Evolutionary conservation across 345 rosid species (phyloP).

Genomic region (Eucalyptus marginata): DNA sequence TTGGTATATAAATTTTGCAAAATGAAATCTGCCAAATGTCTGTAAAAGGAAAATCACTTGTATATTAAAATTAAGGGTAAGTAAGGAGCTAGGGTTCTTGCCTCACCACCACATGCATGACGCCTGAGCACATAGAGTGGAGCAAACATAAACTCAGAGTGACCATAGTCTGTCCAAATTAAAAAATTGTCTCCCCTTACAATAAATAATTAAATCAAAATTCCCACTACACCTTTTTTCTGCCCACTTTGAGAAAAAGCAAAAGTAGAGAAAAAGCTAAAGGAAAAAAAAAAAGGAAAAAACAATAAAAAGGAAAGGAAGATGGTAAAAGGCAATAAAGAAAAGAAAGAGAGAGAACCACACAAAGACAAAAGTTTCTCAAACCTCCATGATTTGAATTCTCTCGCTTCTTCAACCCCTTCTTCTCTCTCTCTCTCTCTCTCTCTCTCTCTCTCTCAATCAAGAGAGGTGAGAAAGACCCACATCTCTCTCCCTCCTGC

Average conservation of each 20-base stretch:
- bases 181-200: not conserved
- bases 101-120: not conserved
- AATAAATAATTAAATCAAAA: constrained; percentile 25
- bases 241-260: constrained; percentile 85
- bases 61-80: not conserved
- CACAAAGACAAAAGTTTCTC: constrained; percentile 25
- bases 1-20: not conserved
- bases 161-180: not conserved
- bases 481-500: constrained; percentile 9
- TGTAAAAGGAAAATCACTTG: not conserved
- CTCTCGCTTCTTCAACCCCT: not conserved
- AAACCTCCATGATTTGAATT: constrained; percentile 46
- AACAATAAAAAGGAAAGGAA: not conserved
- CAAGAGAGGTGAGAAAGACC: constrained; percentile 7
- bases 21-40: not conserved
- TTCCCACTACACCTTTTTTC: constrained; percentile 40
- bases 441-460: constrained; percentile 11
- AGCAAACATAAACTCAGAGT: not conserved
- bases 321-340: constrained; percentile 16
- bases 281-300: not conserved
- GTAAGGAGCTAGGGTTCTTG: not conserved
- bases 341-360: constrained; percentile 9
- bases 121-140: not conserved
- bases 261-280: constrained; percentile 41
- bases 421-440: not conserved